Conservation (phyloP, 805 yeast genomes). For the Candida ovalis region DNA sequence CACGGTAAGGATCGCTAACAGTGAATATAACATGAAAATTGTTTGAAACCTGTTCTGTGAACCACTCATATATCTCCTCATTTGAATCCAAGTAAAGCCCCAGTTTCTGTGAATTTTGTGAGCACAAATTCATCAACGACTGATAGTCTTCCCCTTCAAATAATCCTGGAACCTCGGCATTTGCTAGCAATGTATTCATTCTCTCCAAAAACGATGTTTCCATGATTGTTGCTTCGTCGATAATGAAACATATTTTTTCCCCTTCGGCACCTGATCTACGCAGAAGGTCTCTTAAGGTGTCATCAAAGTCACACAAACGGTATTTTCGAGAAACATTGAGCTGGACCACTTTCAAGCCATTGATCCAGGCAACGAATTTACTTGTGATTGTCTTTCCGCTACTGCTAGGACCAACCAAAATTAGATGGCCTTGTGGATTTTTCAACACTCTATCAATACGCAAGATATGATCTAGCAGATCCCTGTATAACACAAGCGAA, state of each 20-base stretch:
- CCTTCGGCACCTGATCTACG: conserved; percentile 48
- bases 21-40: conserved; percentile 85
- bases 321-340: conserved; percentile 54
- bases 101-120: conserved; percentile 51
- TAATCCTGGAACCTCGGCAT: conserved; percentile 87
- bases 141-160: conserved; percentile 71
- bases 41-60: conserved; percentile 57
- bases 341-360: conserved; percentile 62
- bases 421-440: conserved; percentile 88
- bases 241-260: conserved; percentile 62
- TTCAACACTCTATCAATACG: conserved; percentile 77
- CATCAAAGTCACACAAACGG: conserved; percentile 62
- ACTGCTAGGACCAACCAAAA: conserved; percentile 77
- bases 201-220: conserved; percentile 82
- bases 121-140: conserved; percentile 49
- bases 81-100: conserved; percentile 64
- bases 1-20: conserved; percentile 48
- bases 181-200: conserved; percentile 90
- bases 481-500: conserved; percentile 60
- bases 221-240: conserved; percentile 76
- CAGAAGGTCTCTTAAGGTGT: conserved; percentile 52
- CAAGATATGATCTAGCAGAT: conserved; percentile 67
- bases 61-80: conserved; percentile 74
- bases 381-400: conserved; percentile 77
- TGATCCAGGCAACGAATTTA: conserved; percentile 88